phyloP scores from a whole-genome alignment of 1,139 yeast genomes.

The Nakaseomyces delphensis region DNA sequence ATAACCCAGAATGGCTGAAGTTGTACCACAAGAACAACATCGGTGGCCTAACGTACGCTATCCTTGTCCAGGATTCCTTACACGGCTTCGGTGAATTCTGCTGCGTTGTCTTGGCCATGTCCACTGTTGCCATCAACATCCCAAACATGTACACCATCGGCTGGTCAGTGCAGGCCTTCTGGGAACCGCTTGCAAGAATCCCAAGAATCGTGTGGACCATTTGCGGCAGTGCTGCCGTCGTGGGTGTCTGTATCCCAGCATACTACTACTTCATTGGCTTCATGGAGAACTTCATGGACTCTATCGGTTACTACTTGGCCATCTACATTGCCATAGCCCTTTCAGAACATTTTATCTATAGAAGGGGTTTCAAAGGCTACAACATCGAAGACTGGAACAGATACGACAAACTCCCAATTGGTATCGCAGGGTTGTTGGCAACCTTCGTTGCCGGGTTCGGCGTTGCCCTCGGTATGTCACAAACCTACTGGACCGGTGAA shows the following conservation, averaged over 20 bases:
- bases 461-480: conserved; percentile 78
- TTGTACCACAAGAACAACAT: conserved; percentile 38
- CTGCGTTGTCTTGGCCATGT: conserved; percentile 74
- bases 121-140: conserved; percentile 82
- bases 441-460: conserved; percentile 82
- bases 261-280: conserved; percentile 63
- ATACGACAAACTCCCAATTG: conserved; percentile 54
- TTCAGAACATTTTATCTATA: conserved; percentile 73
- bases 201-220: conserved; percentile 83
- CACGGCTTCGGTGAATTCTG: conserved; percentile 88
- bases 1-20: conserved; percentile 39
- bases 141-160: conserved; percentile 94
- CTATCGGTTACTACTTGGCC: conserved; percentile 86
- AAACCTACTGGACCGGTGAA: conserved; percentile 73
- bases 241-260: conserved; percentile 85
- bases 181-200: conserved; percentile 60
- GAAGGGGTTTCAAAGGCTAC: conserved; percentile 54
- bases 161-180: conserved; percentile 73
- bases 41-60: conserved; percentile 77
- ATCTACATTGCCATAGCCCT: conserved; percentile 65
- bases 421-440: conserved; percentile 68
- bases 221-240: conserved; percentile 62
- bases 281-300: conserved; percentile 80
- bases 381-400: conserved; percentile 54
- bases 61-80: conserved; percentile 68